Evolutionary conservation across 129 eudicot genomes (phyloP), one percentile per base, ranked within the genome.

Genomic region (Solidago caesia): DNA sequence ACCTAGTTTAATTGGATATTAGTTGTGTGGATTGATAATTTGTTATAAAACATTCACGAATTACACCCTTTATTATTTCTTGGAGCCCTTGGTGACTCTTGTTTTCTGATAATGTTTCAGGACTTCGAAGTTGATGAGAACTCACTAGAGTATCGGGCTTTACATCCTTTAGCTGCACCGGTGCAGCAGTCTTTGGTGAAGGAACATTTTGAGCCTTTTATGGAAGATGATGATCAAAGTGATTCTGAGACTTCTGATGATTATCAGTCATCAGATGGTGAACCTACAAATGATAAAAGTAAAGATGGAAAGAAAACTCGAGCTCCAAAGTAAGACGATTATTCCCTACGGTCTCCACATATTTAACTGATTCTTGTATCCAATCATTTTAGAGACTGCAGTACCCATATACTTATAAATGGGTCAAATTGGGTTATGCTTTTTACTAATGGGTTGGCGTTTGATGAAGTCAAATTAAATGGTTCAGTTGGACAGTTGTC

Each of bases 81-180:
- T 70, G 61, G 0, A 69, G 13, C 71, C 39, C 25, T 15, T 41
- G 11, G 46, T 14, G 25, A 45, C 42, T 42, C 13, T 8, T 5
- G 76, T 72, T 62, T 16, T 59, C n/a, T 26, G 33, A 52, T 16
- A 33, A 58, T 39, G 15, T 74, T 53, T 67, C 82, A 90, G 98
- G 98, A 87, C 82, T 94, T 83, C 66, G 96, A 94, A 74, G 79
- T 94, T 12, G 97, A 95, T 77, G 97, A 91, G 69, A 67, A 49
- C 60, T 89, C 99, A 5, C n/a, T 62, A 16, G 97, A 95, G 63
- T 95, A 95, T 75, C 67, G 84, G 73, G 96, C 99, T 26, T 85
- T 91, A 76, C 97, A 95, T 75, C 99, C 97, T 64, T 67, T 88
- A 72, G 83, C 96, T 29, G 64, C 97, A 80, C 81, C 80, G 12